Evolutionary conservation across 2,329 filamentous ascomycete genomes (phyloP).

Genomic region (Metarhizium brunneum): DNA sequence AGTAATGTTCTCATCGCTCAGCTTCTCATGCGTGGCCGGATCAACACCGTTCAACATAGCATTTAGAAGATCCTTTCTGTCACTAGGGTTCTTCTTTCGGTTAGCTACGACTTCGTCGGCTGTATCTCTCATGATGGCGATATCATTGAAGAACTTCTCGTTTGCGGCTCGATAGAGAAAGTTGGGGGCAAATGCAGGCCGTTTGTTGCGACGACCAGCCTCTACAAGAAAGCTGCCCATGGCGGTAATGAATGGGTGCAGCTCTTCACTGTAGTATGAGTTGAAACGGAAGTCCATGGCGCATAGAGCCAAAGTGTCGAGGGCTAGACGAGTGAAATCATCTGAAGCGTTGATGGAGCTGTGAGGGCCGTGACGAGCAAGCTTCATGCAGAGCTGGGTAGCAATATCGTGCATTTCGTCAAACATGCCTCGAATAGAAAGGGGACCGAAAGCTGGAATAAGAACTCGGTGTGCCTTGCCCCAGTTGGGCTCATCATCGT

Average conservation of each 20-base stretch:
- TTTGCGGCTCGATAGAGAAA: constrained; percentile 40
- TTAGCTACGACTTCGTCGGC: constrained; percentile 51
- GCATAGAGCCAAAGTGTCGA: constrained; percentile 64
- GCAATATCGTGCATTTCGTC: constrained; percentile 61
- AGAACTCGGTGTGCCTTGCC: constrained; percentile 56
- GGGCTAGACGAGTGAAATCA: constrained; percentile 63
- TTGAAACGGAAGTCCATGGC: constrained; percentile 69
- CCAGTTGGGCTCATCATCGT: constrained; percentile 49
- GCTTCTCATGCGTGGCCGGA: constrained; percentile 54
- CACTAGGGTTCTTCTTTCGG: constrained; percentile 43
- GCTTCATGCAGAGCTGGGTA: constrained; percentile 56
- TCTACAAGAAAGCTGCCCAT: constrained; percentile 57
- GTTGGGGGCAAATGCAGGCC: constrained; percentile 34
- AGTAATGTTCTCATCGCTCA: constrained; percentile 53
- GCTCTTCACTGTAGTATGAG: constrained; percentile 57
- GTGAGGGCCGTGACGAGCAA: constrained; percentile 52
- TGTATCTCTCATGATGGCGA: constrained; percentile 43
- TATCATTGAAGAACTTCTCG: constrained; percentile 44
- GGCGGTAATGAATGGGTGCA: constrained; percentile 61
- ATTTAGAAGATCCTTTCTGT: constrained; percentile 57
- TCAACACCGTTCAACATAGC: constrained; percentile 63
- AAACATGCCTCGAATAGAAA: constrained; percentile 61
- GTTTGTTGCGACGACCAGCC: constrained; percentile 38
- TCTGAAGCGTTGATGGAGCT: constrained; percentile 50
- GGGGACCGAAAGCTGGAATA: constrained; percentile 60